Conservation (phyloP, 768 basidiomycete species). For the Boletales sp. region DNA sequence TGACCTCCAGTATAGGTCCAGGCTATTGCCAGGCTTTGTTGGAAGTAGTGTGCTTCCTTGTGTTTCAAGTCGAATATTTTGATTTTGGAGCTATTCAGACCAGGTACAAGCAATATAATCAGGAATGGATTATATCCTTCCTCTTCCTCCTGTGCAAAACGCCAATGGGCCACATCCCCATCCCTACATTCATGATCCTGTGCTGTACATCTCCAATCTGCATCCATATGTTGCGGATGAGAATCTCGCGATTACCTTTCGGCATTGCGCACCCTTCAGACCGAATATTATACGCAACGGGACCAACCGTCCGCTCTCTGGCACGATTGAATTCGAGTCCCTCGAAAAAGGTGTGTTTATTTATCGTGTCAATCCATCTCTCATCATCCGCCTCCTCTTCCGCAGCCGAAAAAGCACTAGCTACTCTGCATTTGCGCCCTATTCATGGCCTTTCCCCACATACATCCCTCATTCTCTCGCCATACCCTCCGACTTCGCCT, state of each 20-base stretch:
- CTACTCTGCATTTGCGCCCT: conserved; percentile 74
- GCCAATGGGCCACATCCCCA: conserved; percentile 45
- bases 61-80: too few relatives aligned
- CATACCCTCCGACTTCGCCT: conserved; percentile 77
- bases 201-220: conserved; percentile 77
- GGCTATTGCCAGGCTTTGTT: too few relatives aligned
- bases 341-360: conserved; percentile 66
- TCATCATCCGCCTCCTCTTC: conserved; percentile 5
- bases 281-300: conserved; percentile 69
- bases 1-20: too few relatives aligned
- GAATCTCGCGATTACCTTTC: conserved; percentile 69
- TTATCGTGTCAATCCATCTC: conserved; percentile 4
- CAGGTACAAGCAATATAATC: conserved; percentile 17
- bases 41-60: too few relatives aligned
- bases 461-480: conserved; percentile 67
- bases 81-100: too few relatives aligned
- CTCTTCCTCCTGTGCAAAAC: conserved; percentile 28
- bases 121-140: conserved; percentile 33
- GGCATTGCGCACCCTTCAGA: conserved; percentile 75
- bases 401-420: conserved; percentile 83
- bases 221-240: conserved; percentile 73
- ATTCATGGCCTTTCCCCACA: conserved; percentile 61
- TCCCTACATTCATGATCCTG: conserved; percentile 81
- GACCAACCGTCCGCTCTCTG: conserved; percentile 49
- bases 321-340: conserved; percentile 81